Base-by-base conservation (phyloP, 768 basidiomycete species). In the Sutorius australiensis region DNA sequence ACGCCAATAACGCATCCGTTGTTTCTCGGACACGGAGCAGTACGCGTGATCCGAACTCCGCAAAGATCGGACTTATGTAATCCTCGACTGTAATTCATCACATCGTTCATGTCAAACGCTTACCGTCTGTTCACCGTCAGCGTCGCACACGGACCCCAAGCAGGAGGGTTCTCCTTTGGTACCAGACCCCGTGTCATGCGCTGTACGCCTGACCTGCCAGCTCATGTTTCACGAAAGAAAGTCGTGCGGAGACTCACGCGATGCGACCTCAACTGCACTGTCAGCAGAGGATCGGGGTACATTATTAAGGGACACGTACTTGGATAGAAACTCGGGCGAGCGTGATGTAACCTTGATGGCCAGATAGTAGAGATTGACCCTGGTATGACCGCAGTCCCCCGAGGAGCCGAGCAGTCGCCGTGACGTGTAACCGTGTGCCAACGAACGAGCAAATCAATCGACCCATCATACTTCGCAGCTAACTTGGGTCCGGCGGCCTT, bases 321-420 rank as follows among this genome's bases (percentile, higher is more conserved):
- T 36, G 24, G 42, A 55, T 57, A 44, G 64, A 51, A 57, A 42
- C 48, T 12, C 11, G 16, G 39, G 27, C 19, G 34, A 17, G 31
- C 50, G 65, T 67, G 21, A 78, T 73, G 50, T 73, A 61, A 1
- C 76, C 75, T 14, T 66, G 64, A 38, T 69, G 68, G 46, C 62
- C 74, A 8, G 24, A 24, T 24, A 24, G 24, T 24, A 24, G 63
- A 21, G n/a, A 67, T 56, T 44, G 54, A 21, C 54, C 51, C 31
- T 68, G n/a, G 74, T 69, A 53, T 70, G 74, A 6, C 65, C 59
- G 7, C 58, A 56, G 17, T 59, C 61, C 14, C 47, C 56, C 19
- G 68, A 69, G 44, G 66, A 63, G 24, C 76, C 75, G 28, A 68
- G 14, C 30, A 41, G 75, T 75, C 55, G 7, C 73, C 77, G 37